Evolutionary conservation across 345 rosid genomes (phyloP).

Genomic region (Eucalyptus microcorys): DNA sequence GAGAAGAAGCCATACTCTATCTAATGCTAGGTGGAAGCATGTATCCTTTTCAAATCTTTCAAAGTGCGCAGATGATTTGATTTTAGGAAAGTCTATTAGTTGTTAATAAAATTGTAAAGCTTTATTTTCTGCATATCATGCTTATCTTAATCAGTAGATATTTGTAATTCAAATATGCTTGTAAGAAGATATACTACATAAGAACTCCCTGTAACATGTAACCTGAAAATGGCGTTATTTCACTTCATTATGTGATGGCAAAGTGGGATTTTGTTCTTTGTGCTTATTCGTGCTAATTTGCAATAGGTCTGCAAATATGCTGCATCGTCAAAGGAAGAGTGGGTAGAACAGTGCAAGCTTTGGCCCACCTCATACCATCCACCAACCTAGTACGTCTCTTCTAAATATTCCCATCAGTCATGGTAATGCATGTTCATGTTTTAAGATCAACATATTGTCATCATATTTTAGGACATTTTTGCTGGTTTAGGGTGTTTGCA

Average conservation of each 20-base stretch:
- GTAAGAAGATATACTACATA: background rate
- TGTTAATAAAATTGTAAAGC: background rate
- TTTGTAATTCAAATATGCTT: background rate
- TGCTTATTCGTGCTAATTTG: background rate
- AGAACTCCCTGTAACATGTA: background rate
- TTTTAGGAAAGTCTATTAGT: background rate
- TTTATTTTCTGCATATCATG: background rate
- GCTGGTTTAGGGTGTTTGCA: background rate
- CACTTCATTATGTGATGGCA: background rate
- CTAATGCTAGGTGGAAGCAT: background rate
- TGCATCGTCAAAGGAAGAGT: conserved; percentile 68
- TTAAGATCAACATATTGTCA: background rate
- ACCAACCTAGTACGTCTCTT: conserved; percentile 58
- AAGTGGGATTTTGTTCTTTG: background rate
- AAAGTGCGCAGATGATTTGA: background rate
- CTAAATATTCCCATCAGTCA: background rate
- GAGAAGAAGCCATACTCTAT: background rate
- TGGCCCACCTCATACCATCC: conserved; percentile 98
- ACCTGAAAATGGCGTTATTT: background rate
- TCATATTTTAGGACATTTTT: background rate
- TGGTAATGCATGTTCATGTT: background rate
- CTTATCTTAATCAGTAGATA: background rate
- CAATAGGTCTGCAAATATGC: conserved; percentile 61
- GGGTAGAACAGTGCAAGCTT: conserved; percentile 86
- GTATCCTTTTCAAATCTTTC: background rate